Percentiles rank a stretch among this genome's conserved stretches.
Conservation (phyloP, 768 basidiomycete species). For the Termitomyces sp. region DNA sequence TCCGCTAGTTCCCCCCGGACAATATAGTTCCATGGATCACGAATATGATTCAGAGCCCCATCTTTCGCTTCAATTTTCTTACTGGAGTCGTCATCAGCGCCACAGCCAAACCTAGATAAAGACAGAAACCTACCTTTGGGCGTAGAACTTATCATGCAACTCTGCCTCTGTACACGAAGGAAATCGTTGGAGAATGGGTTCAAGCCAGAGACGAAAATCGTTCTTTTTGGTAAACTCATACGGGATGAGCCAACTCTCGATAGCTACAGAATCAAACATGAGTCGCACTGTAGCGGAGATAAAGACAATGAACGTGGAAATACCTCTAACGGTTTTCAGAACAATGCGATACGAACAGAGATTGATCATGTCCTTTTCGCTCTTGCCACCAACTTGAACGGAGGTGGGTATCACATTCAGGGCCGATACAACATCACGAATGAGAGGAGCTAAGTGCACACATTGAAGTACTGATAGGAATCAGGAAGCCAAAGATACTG, state of each 20-base stretch:
- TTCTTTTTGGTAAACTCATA: conserved; percentile 34
- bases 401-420: conserved; percentile 19
- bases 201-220: conserved; percentile 38
- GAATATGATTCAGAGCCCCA: not conserved
- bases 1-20: not conserved
- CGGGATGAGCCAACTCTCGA: conserved; percentile 44
- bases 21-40: conserved; percentile 11
- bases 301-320: not conserved
- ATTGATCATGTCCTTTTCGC: conserved; percentile 28
- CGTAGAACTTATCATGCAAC: conserved; percentile 12
- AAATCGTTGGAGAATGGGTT: conserved; percentile 16
- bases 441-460: conserved; percentile 20
- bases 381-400: conserved; percentile 8
- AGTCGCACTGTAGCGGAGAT: not conserved
- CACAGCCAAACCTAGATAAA: not conserved
- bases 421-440: conserved; percentile 25
- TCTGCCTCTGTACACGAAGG: conserved; percentile 9
- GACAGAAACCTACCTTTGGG: conserved; percentile 7
- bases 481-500: conserved; percentile 3
- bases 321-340: conserved; percentile 39
- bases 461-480: not conserved
- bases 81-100: conserved; percentile 4
- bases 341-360: conserved; percentile 34
- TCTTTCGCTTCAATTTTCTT: conserved; percentile 12
- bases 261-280: conserved; percentile 24